A percentile compares a stretch with the other conserved stretches of the same genome.
phyloP scores from a whole-genome alignment of 805 yeast species.

The Wickerhamomyces ciferrii region DNA sequence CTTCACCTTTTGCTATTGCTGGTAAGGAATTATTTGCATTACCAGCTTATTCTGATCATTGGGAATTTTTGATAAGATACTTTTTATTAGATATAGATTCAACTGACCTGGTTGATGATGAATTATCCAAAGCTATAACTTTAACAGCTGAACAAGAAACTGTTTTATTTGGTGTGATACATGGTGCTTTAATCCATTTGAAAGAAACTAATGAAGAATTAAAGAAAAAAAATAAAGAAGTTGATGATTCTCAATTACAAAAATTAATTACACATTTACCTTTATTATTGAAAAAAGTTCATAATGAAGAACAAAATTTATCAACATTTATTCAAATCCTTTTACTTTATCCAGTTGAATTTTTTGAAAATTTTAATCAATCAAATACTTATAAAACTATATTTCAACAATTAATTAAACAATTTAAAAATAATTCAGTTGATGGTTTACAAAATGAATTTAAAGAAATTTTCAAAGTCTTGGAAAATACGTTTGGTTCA shows the following conservation, averaged over 20 bases:
- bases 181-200: constrained; percentile 28
- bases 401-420: constrained; percentile 8
- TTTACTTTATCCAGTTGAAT: constrained; percentile 8
- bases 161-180: constrained; percentile 31
- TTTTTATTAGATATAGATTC: constrained; percentile 40
- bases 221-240: constrained; percentile 5
- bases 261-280: constrained; percentile 5
- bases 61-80: constrained; percentile 37
- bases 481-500: constrained; percentile 3
- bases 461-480: constrained; percentile 2
- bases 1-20: constrained; percentile 12
- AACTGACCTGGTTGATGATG: constrained; percentile 22
- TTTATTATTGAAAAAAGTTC: constrained; percentile 10
- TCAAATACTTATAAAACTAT: constrained; percentile 6
- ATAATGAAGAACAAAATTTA: constrained; percentile 6
- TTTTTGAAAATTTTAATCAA: constrained; percentile 19
- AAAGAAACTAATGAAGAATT: constrained; percentile 4
- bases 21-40: constrained; percentile 28
- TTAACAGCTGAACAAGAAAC: constrained; percentile 21
- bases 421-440: constrained; percentile 15
- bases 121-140: constrained; percentile 26
- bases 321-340: constrained; percentile 14
- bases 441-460: constrained; percentile 8
- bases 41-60: constrained; percentile 12
- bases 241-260: constrained; percentile 12